phyloP scores from a whole-genome alignment of 192 early-diverging fungal species.

The Entomortierella parvispora region DNA sequence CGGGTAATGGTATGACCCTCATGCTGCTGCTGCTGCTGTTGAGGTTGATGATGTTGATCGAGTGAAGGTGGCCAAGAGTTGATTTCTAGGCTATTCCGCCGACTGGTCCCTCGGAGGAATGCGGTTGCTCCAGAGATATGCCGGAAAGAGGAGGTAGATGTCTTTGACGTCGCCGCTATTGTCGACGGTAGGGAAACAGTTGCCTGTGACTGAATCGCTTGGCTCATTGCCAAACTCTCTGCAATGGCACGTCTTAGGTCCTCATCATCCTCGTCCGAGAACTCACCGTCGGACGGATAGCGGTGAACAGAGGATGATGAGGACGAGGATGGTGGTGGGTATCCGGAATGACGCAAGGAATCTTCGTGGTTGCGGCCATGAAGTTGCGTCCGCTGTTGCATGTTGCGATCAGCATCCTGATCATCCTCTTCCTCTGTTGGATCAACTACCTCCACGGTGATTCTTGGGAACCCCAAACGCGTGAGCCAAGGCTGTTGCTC shows the following conservation, averaged over 20 bases:
- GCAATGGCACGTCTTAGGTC: conserved; percentile 34
- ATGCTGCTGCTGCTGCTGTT: too few relatives aligned
- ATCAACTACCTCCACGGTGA: conserved; percentile 47
- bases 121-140: neutral
- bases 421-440: conserved; percentile 26
- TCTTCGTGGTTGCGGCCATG: too few relatives aligned
- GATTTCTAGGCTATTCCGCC: too few relatives aligned
- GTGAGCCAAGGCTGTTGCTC: conserved; percentile 49
- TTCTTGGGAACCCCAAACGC: conserved; percentile 45
- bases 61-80: too few relatives aligned
- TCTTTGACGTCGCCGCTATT: neutral
- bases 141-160: neutral
- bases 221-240: conserved; percentile 37
- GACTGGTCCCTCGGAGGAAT: too few relatives aligned
- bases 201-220: conserved; percentile 7
- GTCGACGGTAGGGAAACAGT: conserved; percentile 1
- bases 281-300: neutral
- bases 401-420: too few relatives aligned
- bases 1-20: too few relatives aligned
- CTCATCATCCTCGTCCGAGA: conserved; percentile 24
- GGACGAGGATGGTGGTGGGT: too few relatives aligned
- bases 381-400: neutral
- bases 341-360: too few relatives aligned
- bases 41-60: too few relatives aligned
- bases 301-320: too few relatives aligned